A percentile compares a stretch with the other conserved stretches of the same genome.
These are phyloP conservation scores for Suhomyces panamericanus DNA, from an alignment of 1,139 yeast species.

Conservation along the genomic window DNA sequence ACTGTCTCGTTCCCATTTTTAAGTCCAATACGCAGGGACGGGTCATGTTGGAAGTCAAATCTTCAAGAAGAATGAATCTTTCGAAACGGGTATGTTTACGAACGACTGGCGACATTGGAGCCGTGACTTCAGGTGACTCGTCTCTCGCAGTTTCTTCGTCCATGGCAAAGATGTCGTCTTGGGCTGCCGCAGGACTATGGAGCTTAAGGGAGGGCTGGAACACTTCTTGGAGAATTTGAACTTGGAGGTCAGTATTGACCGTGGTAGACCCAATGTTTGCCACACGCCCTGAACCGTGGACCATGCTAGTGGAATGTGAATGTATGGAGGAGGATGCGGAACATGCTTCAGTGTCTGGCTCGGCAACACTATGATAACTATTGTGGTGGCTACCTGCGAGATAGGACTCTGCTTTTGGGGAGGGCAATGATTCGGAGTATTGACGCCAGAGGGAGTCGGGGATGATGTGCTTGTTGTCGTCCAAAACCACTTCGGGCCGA, in stretches of 20 bases:
- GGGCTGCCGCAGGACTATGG: constrained; percentile 9
- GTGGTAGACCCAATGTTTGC: constrained; percentile 33
- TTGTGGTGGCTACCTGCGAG: constrained; percentile 11
- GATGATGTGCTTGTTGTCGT: constrained; percentile 85
- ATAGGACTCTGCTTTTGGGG: constrained; percentile 27
- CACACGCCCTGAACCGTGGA: not conserved
- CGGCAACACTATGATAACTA: constrained; percentile 9
- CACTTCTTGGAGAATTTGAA: constrained; percentile 41
- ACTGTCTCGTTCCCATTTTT: constrained; percentile 98
- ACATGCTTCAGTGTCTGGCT: not conserved
- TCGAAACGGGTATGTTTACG: constrained; percentile 58
- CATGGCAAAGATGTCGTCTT: constrained; percentile 36
- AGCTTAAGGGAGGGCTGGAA: constrained; percentile 29
- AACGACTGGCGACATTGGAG: not conserved
- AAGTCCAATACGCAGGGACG: constrained; percentile 91
- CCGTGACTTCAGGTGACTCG: not conserved
- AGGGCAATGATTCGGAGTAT: constrained; percentile 59
- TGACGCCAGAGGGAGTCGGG: constrained; percentile 74
- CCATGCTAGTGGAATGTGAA: constrained; percentile 2
- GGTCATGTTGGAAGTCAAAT: constrained; percentile 77
- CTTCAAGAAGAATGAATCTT: constrained; percentile 86
- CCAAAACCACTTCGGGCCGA: constrained; percentile 79
- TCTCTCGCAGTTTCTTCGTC: constrained; percentile 23
- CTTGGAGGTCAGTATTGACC: constrained; percentile 42
- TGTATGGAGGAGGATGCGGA: constrained; percentile 5